These are phyloP conservation scores for Paramecium sonneborni DNA, from an alignment of 73 alveolate species.

Conservation along the genomic window DNA sequence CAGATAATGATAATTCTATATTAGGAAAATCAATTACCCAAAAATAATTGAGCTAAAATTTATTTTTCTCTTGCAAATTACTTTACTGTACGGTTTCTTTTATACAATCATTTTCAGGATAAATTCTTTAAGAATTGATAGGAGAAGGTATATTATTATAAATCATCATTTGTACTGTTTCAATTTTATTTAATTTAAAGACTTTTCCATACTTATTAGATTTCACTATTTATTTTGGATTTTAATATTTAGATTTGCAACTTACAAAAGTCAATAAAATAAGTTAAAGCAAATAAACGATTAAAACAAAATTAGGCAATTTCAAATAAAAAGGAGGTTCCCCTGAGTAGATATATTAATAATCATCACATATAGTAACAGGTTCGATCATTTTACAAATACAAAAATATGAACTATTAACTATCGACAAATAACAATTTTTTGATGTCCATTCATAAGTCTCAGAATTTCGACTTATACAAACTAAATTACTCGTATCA, in stretches of 20 bases:
- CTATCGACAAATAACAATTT: neutral
- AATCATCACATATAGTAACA: neutral
- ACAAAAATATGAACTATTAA: neutral
- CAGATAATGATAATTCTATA: too few relatives aligned
- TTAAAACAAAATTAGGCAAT: neutral
- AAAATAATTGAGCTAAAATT: too few relatives aligned
- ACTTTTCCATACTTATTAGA: too few relatives aligned
- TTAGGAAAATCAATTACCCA: too few relatives aligned
- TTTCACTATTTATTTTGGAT: too few relatives aligned
- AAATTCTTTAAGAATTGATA: too few relatives aligned
- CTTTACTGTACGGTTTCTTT: neutral
- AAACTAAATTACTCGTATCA: neutral
- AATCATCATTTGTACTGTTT: too few relatives aligned
- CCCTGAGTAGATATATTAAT: neutral
- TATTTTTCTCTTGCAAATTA: too few relatives aligned
- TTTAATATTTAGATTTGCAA: too few relatives aligned
- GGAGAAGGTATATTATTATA: too few relatives aligned
- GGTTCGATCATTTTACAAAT: neutral
- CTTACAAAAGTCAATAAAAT: neutral
- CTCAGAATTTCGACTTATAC: neutral
- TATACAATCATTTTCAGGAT: too few relatives aligned
- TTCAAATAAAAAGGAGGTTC: neutral
- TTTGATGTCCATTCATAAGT: neutral
- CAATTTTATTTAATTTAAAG: too few relatives aligned
- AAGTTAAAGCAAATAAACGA: neutral